Evolutionary conservation across 257 asterid genomes (phyloP).

Genomic region (Ligustrum vulgare): DNA sequence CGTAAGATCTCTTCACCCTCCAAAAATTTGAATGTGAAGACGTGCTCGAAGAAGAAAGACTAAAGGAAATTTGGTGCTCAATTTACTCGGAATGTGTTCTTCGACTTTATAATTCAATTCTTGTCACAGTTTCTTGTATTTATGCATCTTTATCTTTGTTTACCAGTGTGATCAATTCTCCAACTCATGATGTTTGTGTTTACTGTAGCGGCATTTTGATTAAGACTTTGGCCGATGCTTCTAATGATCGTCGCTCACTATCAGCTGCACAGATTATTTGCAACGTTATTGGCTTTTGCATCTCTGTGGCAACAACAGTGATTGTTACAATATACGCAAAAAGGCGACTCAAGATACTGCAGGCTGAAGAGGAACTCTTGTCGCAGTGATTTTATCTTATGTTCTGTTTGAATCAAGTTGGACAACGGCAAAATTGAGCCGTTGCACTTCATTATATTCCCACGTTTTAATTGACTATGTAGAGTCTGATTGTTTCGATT

Average conservation of each 20-base stretch:
- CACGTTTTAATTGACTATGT: background rate
- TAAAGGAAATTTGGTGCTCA: too few species aligned
- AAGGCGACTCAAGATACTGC: slow-evolving; percentile 61
- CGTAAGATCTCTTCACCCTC: slow-evolving; percentile 48
- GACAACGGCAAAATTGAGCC: background rate
- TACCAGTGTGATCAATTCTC: background rate
- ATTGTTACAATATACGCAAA: slow-evolving; percentile 64
- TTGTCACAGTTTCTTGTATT: background rate
- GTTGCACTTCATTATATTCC: background rate
- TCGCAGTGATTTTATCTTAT: slow-evolving; percentile 40
- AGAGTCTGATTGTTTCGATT: background rate
- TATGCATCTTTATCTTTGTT: background rate
- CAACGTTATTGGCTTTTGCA: slow-evolving; percentile 62
- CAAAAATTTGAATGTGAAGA: background rate
- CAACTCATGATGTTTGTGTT: background rate
- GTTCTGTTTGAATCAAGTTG: background rate
- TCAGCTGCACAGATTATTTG: slow-evolving; percentile 56
- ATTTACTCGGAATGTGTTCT: too few species aligned
- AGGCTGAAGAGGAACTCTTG: slow-evolving; percentile 63
- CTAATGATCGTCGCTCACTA: slow-evolving; percentile 46
- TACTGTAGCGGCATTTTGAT: slow-evolving; percentile 69
- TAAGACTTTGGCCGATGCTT: slow-evolving; percentile 74
- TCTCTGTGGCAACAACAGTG: slow-evolving; percentile 56
- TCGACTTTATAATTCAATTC: background rate
- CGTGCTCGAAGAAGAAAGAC: too few species aligned